Base-by-base conservation (phyloP, 331 rosid species). In the Arachis monticola region DNA sequence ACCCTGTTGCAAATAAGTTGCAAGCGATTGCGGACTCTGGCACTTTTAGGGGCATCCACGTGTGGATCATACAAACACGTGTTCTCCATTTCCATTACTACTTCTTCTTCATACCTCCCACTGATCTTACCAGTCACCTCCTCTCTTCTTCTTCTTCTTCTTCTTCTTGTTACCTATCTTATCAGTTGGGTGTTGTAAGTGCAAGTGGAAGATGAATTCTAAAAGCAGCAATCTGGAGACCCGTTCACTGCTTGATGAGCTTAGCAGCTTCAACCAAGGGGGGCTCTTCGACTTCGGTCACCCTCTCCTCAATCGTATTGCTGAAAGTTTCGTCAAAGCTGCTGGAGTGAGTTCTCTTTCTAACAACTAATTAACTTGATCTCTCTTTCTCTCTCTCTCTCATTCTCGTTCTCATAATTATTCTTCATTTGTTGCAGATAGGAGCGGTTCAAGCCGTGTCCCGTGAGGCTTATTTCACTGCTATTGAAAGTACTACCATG, bases 391-490 rank as follows among this genome's bases (percentile, higher is more conserved):
- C 8, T 5, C 9, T 44, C 47, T 14, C 72, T 17, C n/a, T 60
- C 27, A 14, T 67, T 60, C 10, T 30, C 7, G 7, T 50, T 6
- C 9, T 41, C 50, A 2, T 69, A 8, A 59, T 61, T 10, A 60
- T 31, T 11, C 9, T 81, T 45, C 12, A 27, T 51, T 71, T 58
- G 3, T 71, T 45, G 8, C 80, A 93, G 97, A 94, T 94, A 3
- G 99, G 99, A 77, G 99, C 92, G 5, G n/a, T 90, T 64, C 95
- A 92, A 85, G 95, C 95, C 53, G 88, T 82, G 55, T 86, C 96
- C 2, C 96, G 96, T 2, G 96, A 90, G 72, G 95, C 95, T 63
- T 91, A 91, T 80, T 88, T 93, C 73, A 82, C 84, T 8, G 89
- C 92, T 50, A 52, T 78, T 8, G 96, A 90, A 73, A 89, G 98